Evolutionary conservation across 2,329 filamentous ascomycete species (phyloP), one percentile per base, ranked within the genome.

Genomic region (Pseudopyricularia cyperi): DNA sequence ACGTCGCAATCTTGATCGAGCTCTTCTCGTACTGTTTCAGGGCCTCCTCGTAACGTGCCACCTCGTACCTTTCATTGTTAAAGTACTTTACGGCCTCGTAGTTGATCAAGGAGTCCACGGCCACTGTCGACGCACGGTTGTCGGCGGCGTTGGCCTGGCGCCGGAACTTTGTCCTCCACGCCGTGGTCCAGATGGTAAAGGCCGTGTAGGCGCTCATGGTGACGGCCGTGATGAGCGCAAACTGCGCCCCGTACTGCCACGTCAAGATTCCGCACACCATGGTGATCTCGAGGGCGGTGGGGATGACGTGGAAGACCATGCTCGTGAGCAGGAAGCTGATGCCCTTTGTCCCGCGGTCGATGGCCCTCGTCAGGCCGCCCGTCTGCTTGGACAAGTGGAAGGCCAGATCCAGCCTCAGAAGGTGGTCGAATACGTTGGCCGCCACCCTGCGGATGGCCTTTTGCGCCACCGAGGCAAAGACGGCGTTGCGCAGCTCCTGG

Each of bases 21-120:
- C 89, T 90, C 65, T 85, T 85, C 66, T 98, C 88, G 65, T 98
- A 98, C 54, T 84, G 78, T 57, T 83, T 77, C 24, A 98, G 73
- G 0, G 93, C 89, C 60, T 83, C 80, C 67, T 97, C 90, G 65
- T 98, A 98, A 42, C 93, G 81, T 32, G 79, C 77, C 44, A 95
- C 88, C 70, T 98, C 93, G 58, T 89, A 97, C 58, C 86, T 88
- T 64, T 98, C 94, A 62, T 98, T 98, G 72, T 98, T 98, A 72
- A 97, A 98, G 71, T 97, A 95, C 69, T 98, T 98, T 63, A 98
- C 93, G 14, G 94, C 91, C 68, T 98, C 93, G 63, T 96, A 98
- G 71, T 98, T 98, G 73, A 98, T 95, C 50, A 98, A 72, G 1
- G 90, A 95, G 69, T 98, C 93, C 1, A 97, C 90, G 0, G 91